These are phyloP conservation scores for Uronychia setigera DNA, from an alignment of 73 alveolate genomes.

Conservation along the genomic window DNA sequence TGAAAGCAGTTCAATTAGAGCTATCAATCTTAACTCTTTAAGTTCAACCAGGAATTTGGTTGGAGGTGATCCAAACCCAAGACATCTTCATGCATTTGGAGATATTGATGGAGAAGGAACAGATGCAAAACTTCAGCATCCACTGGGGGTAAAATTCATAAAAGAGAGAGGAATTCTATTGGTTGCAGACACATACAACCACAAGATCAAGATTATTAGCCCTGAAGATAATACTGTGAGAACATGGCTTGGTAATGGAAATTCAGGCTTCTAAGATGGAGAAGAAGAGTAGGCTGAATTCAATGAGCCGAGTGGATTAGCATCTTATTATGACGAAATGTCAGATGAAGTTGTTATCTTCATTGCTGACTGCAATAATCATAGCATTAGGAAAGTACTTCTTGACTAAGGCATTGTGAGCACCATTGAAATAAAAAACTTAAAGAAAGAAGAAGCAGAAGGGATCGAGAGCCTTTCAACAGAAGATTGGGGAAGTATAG, in stretches of 20 bases:
- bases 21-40: slow-evolving; percentile 48
- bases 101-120: slow-evolving; percentile 56
- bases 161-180: slow-evolving; percentile 40
- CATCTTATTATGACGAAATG: slow-evolving; percentile 14
- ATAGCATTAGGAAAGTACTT: slow-evolving; percentile 40
- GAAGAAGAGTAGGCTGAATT: slow-evolving; percentile 17
- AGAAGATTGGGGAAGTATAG: too few species aligned
- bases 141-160: slow-evolving; percentile 60
- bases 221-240: slow-evolving; percentile 36
- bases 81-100: slow-evolving; percentile 59
- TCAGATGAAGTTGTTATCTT: slow-evolving; percentile 26
- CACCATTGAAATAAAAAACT: slow-evolving; percentile 30
- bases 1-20: slow-evolving; percentile 55
- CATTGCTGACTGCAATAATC: slow-evolving; percentile 63
- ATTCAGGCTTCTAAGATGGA: slow-evolving; percentile 38
- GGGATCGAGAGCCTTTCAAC: too few species aligned
- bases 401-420: slow-evolving; percentile 46
- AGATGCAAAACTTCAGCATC: slow-evolving; percentile 59
- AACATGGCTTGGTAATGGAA: slow-evolving; percentile 64
- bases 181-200: slow-evolving; percentile 69
- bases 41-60: slow-evolving; percentile 42
- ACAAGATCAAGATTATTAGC: slow-evolving; percentile 52
- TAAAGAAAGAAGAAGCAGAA: too few species aligned
- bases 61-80: slow-evolving; percentile 63
- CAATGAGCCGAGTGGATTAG: slow-evolving; percentile 53